A percentile compares a stretch with the other conserved stretches of the same genome.
Conservation (phyloP, 306 rosid genomes). For the Citrullus mucosospermus region DNA sequence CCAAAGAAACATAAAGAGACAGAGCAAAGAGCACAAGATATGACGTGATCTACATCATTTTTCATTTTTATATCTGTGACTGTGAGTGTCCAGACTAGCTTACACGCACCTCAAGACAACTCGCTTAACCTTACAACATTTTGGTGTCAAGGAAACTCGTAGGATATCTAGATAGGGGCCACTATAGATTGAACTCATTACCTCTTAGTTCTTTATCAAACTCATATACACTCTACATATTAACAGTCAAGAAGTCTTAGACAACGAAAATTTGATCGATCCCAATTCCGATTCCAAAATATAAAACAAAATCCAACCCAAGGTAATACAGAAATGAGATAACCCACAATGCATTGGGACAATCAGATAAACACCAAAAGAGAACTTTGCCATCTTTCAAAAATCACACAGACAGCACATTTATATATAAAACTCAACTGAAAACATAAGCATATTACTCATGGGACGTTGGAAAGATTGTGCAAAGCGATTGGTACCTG, state of each 20-base stretch:
- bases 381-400: not conserved
- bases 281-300: not conserved
- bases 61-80: too few species aligned
- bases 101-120: too few species aligned
- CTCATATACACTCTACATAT: too few species aligned
- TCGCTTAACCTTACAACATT: too few species aligned
- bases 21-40: too few species aligned
- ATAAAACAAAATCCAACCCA: not conserved
- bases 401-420: not conserved
- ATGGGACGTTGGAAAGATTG: not conserved
- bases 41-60: not conserved
- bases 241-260: not conserved
- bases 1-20: too few species aligned
- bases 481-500: conserved; percentile 31
- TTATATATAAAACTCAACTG: not conserved
- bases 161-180: too few species aligned
- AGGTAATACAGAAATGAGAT: not conserved
- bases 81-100: too few species aligned
- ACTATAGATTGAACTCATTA: too few species aligned
- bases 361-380: not conserved
- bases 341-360: not conserved
- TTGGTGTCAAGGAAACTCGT: too few species aligned
- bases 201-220: too few species aligned
- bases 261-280: not conserved
- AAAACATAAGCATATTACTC: not conserved